Conservation (phyloP, 306 rosid species). For the Psophocarpus tetragonolobus region DNA sequence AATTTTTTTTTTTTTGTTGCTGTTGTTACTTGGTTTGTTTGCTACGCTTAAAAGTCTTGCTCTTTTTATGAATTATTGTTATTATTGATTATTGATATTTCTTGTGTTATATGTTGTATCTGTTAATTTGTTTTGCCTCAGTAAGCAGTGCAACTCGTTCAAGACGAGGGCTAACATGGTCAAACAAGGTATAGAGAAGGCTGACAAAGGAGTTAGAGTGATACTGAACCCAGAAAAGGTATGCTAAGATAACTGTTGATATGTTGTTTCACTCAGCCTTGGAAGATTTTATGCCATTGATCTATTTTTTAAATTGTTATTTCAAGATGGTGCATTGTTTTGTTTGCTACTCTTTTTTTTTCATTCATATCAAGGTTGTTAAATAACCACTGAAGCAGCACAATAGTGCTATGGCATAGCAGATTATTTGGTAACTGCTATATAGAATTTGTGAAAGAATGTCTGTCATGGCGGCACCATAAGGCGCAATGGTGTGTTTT, state of each 20-base stretch:
- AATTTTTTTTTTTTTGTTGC: background rate
- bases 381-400: too few relatives aligned
- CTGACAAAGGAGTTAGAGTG: conserved; percentile 53
- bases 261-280: background rate
- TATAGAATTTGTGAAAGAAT: too few relatives aligned
- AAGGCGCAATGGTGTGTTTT: too few relatives aligned
- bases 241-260: conserved; percentile 11
- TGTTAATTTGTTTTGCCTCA: conserved; percentile 32
- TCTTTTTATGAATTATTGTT: background rate
- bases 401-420: too few relatives aligned
- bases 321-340: background rate
- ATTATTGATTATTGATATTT: background rate
- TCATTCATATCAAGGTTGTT: too few relatives aligned
- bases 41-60: background rate
- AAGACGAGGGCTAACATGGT: conserved; percentile 62
- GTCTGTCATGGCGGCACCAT: too few relatives aligned
- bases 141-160: conserved; percentile 76
- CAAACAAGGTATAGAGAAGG: conserved; percentile 60
- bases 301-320: background rate
- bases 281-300: background rate
- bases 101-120: background rate
- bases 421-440: too few relatives aligned
- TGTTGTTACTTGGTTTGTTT: background rate
- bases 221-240: conserved; percentile 78
- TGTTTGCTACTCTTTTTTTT: background rate